These are phyloP conservation scores for Exophiala viscosa DNA, from an alignment of 2,329 filamentous ascomycete species.

Conservation along the genomic window DNA sequence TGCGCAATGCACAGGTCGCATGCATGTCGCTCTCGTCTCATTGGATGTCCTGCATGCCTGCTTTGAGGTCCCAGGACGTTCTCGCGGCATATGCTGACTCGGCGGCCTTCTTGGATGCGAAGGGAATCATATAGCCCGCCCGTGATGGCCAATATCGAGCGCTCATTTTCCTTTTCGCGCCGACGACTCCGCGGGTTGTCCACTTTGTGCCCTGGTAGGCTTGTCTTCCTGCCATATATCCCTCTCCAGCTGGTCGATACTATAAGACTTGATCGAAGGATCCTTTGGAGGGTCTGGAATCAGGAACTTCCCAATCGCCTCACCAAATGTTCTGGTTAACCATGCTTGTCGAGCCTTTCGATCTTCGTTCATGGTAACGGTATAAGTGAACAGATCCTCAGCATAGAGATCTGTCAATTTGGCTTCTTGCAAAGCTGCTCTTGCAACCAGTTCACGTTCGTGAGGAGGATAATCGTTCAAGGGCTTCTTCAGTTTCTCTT, in stretches of 20 bases:
- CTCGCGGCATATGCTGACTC: too few relatives aligned
- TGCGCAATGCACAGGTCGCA: too few relatives aligned
- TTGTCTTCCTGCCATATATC: slow-evolving; percentile 26
- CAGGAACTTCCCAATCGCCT: slow-evolving; percentile 28
- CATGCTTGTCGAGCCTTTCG: slow-evolving; percentile 24
- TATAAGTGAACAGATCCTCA: slow-evolving; percentile 26
- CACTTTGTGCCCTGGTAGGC: not conserved
- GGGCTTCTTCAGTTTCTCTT: slow-evolving; percentile 31
- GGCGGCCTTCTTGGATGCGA: too few relatives aligned
- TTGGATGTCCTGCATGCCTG: too few relatives aligned
- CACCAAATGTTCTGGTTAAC: slow-evolving; percentile 26
- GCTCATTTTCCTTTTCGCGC: not conserved
- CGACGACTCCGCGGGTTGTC: not conserved
- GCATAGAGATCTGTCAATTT: slow-evolving; percentile 26
- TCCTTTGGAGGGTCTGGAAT: slow-evolving; percentile 28
- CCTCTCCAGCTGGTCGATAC: slow-evolving; percentile 23
- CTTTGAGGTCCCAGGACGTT: too few relatives aligned
- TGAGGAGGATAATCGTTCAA: slow-evolving; percentile 44
- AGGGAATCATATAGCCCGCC: too few relatives aligned
- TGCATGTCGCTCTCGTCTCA: too few relatives aligned
- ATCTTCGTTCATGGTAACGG: slow-evolving; percentile 27
- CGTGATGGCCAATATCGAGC: too few relatives aligned
- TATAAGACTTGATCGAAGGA: slow-evolving; percentile 24
- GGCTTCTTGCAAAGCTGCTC: slow-evolving; percentile 27
- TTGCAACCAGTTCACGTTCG: slow-evolving; percentile 43